These are phyloP conservation scores for Boletus rubroflammeus DNA, from an alignment of 768 basidiomycete species.

Conservation along the genomic window DNA sequence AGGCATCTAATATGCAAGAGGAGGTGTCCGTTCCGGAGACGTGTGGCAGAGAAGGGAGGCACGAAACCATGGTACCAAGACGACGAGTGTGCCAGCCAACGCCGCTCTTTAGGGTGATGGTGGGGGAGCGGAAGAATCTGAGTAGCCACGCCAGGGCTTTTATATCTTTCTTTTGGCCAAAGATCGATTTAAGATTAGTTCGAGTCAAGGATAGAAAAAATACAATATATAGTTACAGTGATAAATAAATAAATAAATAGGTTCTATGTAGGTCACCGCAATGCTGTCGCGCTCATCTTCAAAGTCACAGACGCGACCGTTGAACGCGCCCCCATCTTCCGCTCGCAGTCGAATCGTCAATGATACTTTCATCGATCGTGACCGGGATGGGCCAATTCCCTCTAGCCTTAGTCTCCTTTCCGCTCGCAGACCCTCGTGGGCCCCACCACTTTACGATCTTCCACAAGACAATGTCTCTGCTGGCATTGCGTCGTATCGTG, in stretches of 20 bases:
- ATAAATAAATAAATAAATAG: background rate
- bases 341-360: slow-evolving; percentile 21
- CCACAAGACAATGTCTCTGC: slow-evolving; percentile 22
- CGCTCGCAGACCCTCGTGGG: slow-evolving; percentile 34
- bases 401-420: slow-evolving; percentile 32
- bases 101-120: background rate
- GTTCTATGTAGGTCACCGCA: background rate
- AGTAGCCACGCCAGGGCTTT: slow-evolving; percentile 9
- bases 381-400: slow-evolving; percentile 23
- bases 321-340: slow-evolving; percentile 4
- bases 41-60: slow-evolving; percentile 38
- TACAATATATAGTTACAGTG: too few species aligned
- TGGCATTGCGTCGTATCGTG: slow-evolving; percentile 29
- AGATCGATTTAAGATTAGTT: background rate
- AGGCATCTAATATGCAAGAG: slow-evolving; percentile 66
- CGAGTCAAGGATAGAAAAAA: background rate
- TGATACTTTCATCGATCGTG: slow-evolving; percentile 17
- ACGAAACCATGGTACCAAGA: slow-evolving; percentile 28
- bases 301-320: slow-evolving; percentile 12
- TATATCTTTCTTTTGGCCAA: too few species aligned
- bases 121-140: background rate
- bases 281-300: slow-evolving; percentile 28
- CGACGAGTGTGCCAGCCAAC: background rate
- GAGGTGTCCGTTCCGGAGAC: slow-evolving; percentile 57
- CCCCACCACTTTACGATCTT: slow-evolving; percentile 27